Percentiles rank a stretch among this genome's conserved stretches.
Conservation (phyloP, 164 flowering plant genomes). For the Vitis rotundifolia region DNA sequence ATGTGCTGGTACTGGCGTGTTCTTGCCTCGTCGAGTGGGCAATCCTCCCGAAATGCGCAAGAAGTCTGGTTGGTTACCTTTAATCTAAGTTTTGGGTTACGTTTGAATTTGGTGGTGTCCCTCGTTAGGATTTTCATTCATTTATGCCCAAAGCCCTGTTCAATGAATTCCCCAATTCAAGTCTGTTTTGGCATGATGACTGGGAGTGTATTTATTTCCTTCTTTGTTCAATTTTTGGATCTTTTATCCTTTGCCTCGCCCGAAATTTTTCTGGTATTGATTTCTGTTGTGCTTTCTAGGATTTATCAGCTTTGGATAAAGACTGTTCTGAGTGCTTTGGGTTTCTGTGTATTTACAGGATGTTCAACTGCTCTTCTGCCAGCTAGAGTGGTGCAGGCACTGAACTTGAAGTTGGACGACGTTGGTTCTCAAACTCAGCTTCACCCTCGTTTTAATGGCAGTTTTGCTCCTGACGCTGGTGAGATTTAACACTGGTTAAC, state of each 20-base stretch:
- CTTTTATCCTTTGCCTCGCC: no score
- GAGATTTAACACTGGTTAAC: background rate
- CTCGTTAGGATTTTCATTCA: no score
- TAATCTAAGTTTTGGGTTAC: background rate
- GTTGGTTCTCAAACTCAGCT: conserved; percentile 27
- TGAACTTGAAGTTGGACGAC: conserved; percentile 58
- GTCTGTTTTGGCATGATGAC: background rate
- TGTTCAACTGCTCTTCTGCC: conserved; percentile 46
- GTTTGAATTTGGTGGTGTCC: background rate
- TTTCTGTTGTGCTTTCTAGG: no score
- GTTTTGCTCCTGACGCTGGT: conserved; percentile 31
- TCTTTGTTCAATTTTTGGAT: background rate
- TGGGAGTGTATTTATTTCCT: background rate
- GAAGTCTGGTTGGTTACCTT: conserved; percentile 28
- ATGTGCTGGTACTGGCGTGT: conserved; percentile 53
- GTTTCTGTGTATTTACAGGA: conserved; percentile 7
- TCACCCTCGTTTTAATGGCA: conserved; percentile 23
- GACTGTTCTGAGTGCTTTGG: background rate
- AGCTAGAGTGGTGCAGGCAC: conserved; percentile 45
- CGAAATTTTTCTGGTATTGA: no score
- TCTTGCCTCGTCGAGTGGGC: conserved; percentile 39
- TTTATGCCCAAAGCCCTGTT: no score
- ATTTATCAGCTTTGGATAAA: no score
- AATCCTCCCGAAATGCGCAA: conserved; percentile 29
- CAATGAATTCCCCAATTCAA: no score